Conservation (phyloP, 805 yeast genomes). For the Starmerella stigmatis region DNA sequence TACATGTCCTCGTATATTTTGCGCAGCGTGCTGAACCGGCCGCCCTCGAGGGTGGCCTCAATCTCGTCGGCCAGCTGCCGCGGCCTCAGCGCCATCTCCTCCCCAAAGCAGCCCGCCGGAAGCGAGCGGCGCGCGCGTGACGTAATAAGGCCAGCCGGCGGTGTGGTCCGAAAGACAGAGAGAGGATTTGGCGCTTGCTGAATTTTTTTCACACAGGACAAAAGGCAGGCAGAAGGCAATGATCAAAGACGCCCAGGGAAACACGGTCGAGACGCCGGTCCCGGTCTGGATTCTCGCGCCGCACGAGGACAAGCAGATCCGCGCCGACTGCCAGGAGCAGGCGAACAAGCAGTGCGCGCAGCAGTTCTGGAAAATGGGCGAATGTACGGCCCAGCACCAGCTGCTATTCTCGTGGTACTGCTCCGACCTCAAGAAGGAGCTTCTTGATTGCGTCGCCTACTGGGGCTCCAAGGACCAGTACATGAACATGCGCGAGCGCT, state of each 20-base stretch:
- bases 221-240: slow-evolving; percentile 1
- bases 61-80: slow-evolving; percentile 7
- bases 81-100: slow-evolving; percentile 6
- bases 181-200: too few species aligned
- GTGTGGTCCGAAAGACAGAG: neutral
- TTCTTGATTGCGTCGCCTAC: slow-evolving; percentile 30
- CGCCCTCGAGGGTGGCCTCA: slow-evolving; percentile 3
- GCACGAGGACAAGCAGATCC: slow-evolving; percentile 31
- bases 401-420: slow-evolving; percentile 32
- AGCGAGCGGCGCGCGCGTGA: neutral
- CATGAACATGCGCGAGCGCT: slow-evolving; percentile 27
- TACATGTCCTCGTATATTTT: slow-evolving; percentile 1
- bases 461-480: slow-evolving; percentile 30
- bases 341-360: slow-evolving; percentile 28
- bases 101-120: too few species aligned
- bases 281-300: slow-evolving; percentile 35
- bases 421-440: slow-evolving; percentile 28
- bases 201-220: too few species aligned
- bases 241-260: slow-evolving; percentile 12
- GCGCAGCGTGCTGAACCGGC: slow-evolving; percentile 1
- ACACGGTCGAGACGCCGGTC: slow-evolving; percentile 22
- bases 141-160: neutral
- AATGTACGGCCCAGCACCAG: slow-evolving; percentile 30
- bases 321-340: slow-evolving; percentile 29
- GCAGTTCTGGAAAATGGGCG: slow-evolving; percentile 28